Evolutionary conservation across 2,329 filamentous ascomycete species (phyloP).

Genomic region (Triangularia setosa): DNA sequence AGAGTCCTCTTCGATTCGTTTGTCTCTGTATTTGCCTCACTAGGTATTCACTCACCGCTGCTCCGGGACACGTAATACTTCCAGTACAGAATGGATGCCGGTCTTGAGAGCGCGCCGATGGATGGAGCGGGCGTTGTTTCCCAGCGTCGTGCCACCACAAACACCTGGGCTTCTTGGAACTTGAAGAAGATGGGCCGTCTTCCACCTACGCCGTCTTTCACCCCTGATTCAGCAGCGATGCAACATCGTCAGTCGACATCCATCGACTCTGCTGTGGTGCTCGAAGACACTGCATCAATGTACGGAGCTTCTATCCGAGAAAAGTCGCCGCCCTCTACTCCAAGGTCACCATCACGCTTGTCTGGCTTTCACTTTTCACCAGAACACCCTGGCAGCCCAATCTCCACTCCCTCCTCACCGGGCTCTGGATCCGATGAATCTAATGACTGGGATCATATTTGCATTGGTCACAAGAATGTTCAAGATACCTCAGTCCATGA

Average conservation of each 20-base stretch:
- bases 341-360: neutral
- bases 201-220: neutral
- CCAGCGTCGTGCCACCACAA: neutral
- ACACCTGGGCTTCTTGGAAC: neutral
- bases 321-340: neutral
- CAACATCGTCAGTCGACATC: conserved; percentile 4
- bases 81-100: neutral
- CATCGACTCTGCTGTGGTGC: conserved; percentile 1
- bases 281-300: neutral
- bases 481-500: neutral
- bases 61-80: neutral
- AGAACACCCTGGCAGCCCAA: neutral
- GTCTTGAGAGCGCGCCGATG: neutral
- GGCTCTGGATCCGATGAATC: neutral
- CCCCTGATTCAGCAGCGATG: neutral
- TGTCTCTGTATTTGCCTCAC: neutral
- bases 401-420: neutral
- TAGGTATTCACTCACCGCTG: neutral
- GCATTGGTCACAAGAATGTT: neutral
- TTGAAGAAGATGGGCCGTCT: neutral
- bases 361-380: conserved; percentile 1
- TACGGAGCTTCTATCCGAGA: neutral
- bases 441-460: conserved; percentile 1
- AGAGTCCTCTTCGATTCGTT: neutral
- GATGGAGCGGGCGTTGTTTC: neutral